A percentile compares a stretch with the other conserved stretches of the same genome.
Evolutionary conservation across 805 yeast species (phyloP).

Genomic region (Candida tammaniensis): DNA sequence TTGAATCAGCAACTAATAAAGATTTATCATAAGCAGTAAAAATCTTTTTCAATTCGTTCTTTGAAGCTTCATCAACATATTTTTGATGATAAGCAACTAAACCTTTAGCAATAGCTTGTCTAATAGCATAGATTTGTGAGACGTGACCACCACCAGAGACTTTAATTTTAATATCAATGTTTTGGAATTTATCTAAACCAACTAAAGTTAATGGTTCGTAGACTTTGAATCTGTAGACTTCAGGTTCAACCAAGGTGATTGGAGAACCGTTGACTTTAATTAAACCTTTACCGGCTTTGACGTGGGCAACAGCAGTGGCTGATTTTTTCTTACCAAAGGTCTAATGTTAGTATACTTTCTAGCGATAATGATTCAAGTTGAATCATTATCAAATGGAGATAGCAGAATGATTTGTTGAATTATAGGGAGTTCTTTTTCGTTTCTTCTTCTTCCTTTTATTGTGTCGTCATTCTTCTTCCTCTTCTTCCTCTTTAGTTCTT

Average conservation of each 20-base stretch:
- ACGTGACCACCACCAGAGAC: slow-evolving; percentile 99
- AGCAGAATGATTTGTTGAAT: no score
- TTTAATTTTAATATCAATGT: slow-evolving; percentile 97
- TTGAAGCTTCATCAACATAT: slow-evolving; percentile 98
- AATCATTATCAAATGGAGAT: no score
- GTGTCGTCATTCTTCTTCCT: no score
- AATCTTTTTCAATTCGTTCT: slow-evolving; percentile 98
- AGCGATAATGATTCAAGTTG: no score
- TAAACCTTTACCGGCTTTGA: slow-evolving; percentile 98
- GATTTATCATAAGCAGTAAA: slow-evolving; percentile 98
- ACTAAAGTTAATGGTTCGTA: slow-evolving; percentile 98
- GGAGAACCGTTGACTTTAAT: slow-evolving; percentile 99
- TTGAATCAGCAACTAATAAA: slow-evolving; percentile 97
- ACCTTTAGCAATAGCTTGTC: slow-evolving; percentile 99
- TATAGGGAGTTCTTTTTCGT: no score
- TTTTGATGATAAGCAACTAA: slow-evolving; percentile 99
- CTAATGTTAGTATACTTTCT: slow-evolving; percentile 50
- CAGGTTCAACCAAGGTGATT: slow-evolving; percentile 98
- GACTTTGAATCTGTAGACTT: slow-evolving; percentile 98
- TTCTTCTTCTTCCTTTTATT: no score
- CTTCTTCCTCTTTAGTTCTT: no score
- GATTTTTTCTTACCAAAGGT: slow-evolving; percentile 99
- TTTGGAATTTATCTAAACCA: slow-evolving; percentile 98
- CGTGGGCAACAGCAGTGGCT: slow-evolving; percentile 99
- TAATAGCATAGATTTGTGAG: slow-evolving; percentile 99